Evolutionary conservation across 1,284 basidiomycete species (phyloP), one percentile per base, ranked within the genome.

Genomic region (Trichosporon faecale): DNA sequence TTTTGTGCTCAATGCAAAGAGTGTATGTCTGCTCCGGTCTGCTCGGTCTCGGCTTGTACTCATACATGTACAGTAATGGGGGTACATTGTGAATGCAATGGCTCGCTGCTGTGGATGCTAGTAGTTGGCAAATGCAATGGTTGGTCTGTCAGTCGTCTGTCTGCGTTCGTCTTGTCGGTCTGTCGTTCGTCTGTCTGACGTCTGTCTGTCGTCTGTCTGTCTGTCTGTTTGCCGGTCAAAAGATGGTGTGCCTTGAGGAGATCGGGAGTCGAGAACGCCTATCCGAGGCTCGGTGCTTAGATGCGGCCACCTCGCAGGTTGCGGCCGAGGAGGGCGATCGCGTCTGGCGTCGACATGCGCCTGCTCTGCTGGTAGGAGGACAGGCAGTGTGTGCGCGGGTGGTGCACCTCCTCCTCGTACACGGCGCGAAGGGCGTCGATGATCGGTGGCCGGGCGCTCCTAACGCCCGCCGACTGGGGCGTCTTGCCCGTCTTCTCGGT

Each of bases 341-440:
- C 57, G 57, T 61, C 57, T 2, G 57, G 57, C 18, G 57, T 61
- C 57, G 57, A 61, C 57, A 61, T 61, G 5, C 57, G 27, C 27
- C 57, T 14, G 57, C 57, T 61, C 27, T 31, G 27, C 57, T 61
- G 57, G n/a, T 61, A 61, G 27, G 27, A 33, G 29, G 57, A 61
- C 8, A 61, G 29, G 18, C 57, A 61, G 57, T 31, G 57, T 18
- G n/a, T 61, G 29, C 57, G 57, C 18, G 57, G 23, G 18, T 61
- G 57, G 57, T 61, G 57, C 57, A 61, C 57, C 29, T 61, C 57
- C 11, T 61, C 57, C 57, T 31, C n/a, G 18, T 61, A 61, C 21
- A 61, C 57, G 5, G 57, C 57, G 3, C 57, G 12, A 3, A 61
- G 57, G 9, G 57, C 57, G 8, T 61, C 29, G 7, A 61, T 31